Base-by-base conservation (phyloP, 495 filamentous ascomycete species). In the Glonium stellatum region DNA sequence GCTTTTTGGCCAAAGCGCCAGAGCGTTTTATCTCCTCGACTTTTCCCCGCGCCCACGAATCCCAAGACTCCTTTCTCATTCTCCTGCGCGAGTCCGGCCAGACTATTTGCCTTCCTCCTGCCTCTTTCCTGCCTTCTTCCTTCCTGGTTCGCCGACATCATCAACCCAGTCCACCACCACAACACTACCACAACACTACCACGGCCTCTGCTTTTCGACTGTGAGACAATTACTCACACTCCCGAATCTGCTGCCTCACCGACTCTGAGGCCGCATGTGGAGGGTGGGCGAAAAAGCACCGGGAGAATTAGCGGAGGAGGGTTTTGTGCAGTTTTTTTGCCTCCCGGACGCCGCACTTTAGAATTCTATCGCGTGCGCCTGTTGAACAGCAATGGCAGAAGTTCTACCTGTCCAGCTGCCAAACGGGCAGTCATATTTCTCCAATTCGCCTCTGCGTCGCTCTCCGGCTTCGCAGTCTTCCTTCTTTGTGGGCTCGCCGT, bases 221-320 rank as follows among this genome's bases (percentile, higher is more conserved):
- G 21, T 8, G 21, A 23, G 4, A 25, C 12, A 18, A 51, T 27
- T 31, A 51, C 48, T 22, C 13, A 44, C 48, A 51, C 48, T 51
- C 25, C n/a, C 42, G 21, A 48, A 56, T 35, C 11, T 36, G 6
- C 57, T 48, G 49, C 47, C 61, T 60, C 61, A 67, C n/a, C 42
- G 21, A 48, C 60, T 35, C 19, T 36, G 6, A 51, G 54, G 49
- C 47, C 61, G 65, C 61, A 67, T 67, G 65, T 61, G 60, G 60
- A 61, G 27, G 15, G 18, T 31, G 35, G 23, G 34, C 31, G 18
- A 35, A 5, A 12, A 31, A 18, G 35, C 39, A 25, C 37, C 18
- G 35, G 61, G 64, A 41, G 37, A 47, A 12, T 34, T 46, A 34
- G 58, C 42, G 65, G 65, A 64, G 65, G 64, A 57, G 60, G 65